Base-by-base conservation (phyloP, 2,329 filamentous ascomycete species). In the Colletotrichum ledebouriae region DNA sequence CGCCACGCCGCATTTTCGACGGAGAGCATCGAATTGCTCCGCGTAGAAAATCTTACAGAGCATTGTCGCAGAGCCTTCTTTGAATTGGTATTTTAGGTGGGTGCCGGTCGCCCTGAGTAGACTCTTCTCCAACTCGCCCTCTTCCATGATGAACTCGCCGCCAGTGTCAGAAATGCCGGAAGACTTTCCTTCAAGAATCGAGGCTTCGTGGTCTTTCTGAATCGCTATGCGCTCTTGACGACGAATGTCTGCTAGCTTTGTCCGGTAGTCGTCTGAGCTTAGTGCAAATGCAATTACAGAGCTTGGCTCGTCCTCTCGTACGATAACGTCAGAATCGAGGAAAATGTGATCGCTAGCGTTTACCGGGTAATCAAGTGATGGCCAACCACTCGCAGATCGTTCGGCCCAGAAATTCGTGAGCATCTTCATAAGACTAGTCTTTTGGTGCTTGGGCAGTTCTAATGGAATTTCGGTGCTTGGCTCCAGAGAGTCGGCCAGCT, bases 1-100 rank as follows among this genome's bases (percentile, higher is more conserved):
- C 1, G 94, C 90, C 9, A 98, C 92, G 15, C 95, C 95, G 72
- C 95, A 98, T 79, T 97, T 98, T 64, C 93, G 89, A 63, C 96
- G 90, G 44, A 99, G 86, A 3, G 96, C 96, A 79, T 99, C 96
- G 73, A 99, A 99, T 71, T 98, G 96, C 78, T 98, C 96, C 0
- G 96, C 96, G 75, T 97, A 99, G 79, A 99, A 98, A 53, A 99
- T 96, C 80, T 99, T 99, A 84, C 97, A 98, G 57, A 95, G 91
- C 87, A 98, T 97, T 74, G 92, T 93, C 3, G 97, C 95, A n/a
- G 92, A 90, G 0, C 95, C 94, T 77, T 98, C 94, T 33, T 91
- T 91, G 80, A 98, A 99, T 69, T 97, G 94, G 77, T 98, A 99
- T 76, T 97, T 97, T 72, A 98, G 89, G 78, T 99, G 96, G 1